These are phyloP conservation scores for Collariella sp. DNA, from an alignment of 495 filamentous ascomycete species.

Conservation along the genomic window DNA sequence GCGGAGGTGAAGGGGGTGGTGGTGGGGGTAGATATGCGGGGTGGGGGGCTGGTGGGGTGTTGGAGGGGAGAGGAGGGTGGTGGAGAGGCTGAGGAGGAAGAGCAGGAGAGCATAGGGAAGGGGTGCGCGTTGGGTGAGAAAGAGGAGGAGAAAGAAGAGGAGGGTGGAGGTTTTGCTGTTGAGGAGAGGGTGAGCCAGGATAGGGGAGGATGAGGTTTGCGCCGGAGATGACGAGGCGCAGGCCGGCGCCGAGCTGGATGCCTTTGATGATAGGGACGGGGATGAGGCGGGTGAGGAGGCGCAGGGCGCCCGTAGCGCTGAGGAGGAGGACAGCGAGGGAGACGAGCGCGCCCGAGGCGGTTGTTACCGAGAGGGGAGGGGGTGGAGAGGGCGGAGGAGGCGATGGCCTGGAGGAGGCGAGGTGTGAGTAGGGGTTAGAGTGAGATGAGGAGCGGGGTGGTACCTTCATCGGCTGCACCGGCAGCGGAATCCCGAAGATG, in stretches of 20 bases:
- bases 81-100: constrained; percentile 54
- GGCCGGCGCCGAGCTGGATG: constrained; percentile 84
- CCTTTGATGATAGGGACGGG: constrained; percentile 85
- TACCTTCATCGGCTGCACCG: constrained; percentile 78
- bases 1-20: constrained; percentile 33
- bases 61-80: constrained; percentile 39
- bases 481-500: constrained; percentile 75
- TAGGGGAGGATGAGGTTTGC: constrained; percentile 44
- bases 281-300: constrained; percentile 58
- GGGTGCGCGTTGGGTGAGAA: constrained; percentile 49
- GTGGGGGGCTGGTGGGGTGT: constrained; percentile 1
- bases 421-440: constrained; percentile 18
- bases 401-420: constrained; percentile 55
- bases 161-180: constrained; percentile 71
- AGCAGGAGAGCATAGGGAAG: constrained; percentile 70
- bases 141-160: constrained; percentile 57
- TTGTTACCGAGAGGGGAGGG: constrained; percentile 51
- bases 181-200: constrained; percentile 49
- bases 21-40: not conserved
- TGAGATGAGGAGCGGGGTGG: not conserved
- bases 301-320: constrained; percentile 64
- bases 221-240: constrained; percentile 64
- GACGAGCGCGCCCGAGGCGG: constrained; percentile 73
- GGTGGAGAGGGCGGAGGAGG: constrained; percentile 71
- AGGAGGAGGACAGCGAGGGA: constrained; percentile 62